Percentiles rank a stretch among this genome's conserved stretches.
phyloP scores from a whole-genome alignment of 495 filamentous ascomycete species.

The Massariosphaeria phaeospora region DNA sequence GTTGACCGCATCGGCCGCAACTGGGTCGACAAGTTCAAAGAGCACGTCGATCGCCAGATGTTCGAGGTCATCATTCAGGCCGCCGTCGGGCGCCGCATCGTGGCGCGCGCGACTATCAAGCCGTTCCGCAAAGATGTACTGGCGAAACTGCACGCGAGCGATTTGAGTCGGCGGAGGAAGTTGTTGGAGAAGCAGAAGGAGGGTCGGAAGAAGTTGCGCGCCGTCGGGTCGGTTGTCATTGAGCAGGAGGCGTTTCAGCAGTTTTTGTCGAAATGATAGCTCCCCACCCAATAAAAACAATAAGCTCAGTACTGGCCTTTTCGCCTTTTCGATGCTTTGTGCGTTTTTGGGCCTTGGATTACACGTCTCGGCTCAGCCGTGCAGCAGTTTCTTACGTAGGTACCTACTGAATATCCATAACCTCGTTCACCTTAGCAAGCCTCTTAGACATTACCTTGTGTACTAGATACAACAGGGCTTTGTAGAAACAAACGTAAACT shows the following conservation, averaged over 20 bases:
- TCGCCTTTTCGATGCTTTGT: too few species aligned
- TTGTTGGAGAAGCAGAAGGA: conserved; percentile 96
- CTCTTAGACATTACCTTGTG: too few species aligned
- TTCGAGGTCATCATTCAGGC: conserved; percentile 97
- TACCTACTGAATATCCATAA: too few species aligned
- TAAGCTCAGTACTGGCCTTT: too few species aligned
- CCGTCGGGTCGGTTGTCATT: conserved; percentile 77
- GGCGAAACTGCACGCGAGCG: conserved; percentile 87
- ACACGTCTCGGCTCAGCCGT: too few species aligned
- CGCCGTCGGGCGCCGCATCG: conserved; percentile 71
- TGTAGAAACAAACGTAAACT: too few species aligned
- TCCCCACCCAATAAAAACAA: too few species aligned
- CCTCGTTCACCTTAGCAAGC: too few species aligned
- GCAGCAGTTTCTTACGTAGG: too few species aligned
- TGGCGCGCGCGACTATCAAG: conserved; percentile 93
- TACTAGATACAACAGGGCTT: too few species aligned
- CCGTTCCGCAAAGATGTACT: conserved; percentile 93
- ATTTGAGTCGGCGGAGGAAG: conserved; percentile 76
- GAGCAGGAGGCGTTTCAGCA: conserved; percentile 90
- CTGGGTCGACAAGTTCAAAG: conserved; percentile 96
- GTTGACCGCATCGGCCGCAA: conserved; percentile 66
- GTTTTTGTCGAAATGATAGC: conserved; percentile 63
- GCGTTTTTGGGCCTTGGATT: too few species aligned
- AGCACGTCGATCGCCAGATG: conserved; percentile 92
- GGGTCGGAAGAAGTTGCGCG: conserved; percentile 76